phyloP scores from a whole-genome alignment of 1,284 basidiomycete species.

The Cerioporus squamosus region DNA sequence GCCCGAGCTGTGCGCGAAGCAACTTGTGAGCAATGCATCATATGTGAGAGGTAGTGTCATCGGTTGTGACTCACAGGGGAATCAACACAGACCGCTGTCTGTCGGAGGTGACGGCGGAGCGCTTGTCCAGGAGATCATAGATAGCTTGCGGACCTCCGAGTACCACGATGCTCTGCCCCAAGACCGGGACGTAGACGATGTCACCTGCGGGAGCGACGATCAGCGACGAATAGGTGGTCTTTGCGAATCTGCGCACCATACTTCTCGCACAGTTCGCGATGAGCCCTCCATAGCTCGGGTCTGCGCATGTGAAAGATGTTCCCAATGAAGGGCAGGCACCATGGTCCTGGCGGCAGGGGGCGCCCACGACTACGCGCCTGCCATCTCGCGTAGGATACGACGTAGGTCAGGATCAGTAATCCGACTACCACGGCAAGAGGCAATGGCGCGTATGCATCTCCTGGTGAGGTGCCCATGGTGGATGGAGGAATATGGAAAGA shows the following conservation, averaged over 20 bases:
- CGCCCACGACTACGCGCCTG: background rate
- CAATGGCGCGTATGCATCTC: too few relatives aligned
- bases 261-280: background rate
- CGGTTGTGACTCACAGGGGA: background rate
- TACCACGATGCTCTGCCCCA: constrained; percentile 4
- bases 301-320: constrained; percentile 2
- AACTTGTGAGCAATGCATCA: background rate
- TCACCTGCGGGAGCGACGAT: background rate
- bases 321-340: constrained; percentile 1
- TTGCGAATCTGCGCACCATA: background rate
- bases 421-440: background rate
- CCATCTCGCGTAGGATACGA: background rate
- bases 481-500: too few relatives aligned
- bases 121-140: constrained; percentile 12
- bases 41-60: background rate
- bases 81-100: background rate
- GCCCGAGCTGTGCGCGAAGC: constrained; percentile 17
- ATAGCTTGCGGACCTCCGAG: constrained; percentile 1
- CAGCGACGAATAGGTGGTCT: background rate
- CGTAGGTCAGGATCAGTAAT: background rate
- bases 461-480: too few relatives aligned
- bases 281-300: background rate
- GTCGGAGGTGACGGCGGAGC: constrained; percentile 6
- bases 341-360: constrained; percentile 4
- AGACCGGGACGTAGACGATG: background rate